Conservation (phyloP, 805 yeast genomes). For the Candida sakaeoensis region DNA sequence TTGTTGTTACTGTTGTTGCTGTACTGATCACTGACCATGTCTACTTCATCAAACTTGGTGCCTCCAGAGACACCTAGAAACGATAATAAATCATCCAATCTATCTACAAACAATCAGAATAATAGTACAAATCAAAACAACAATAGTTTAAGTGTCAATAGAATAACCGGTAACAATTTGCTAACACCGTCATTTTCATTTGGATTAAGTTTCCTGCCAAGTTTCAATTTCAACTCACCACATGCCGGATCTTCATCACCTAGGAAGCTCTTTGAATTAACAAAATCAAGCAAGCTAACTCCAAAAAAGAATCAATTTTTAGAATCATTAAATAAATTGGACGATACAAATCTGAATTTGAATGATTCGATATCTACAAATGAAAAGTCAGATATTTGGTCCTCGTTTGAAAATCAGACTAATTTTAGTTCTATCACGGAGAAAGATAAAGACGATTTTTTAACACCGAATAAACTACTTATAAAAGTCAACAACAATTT, state of each 20-base stretch:
- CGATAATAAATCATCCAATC: neutral
- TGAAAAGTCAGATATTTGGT: conserved; percentile 27
- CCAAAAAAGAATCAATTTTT: conserved; percentile 5
- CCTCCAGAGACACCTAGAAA: conserved; percentile 12
- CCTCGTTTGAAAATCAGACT: conserved; percentile 17
- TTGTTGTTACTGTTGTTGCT: no score
- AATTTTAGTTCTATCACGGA: conserved; percentile 23
- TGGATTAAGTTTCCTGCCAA: conserved; percentile 41
- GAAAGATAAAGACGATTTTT: conserved; percentile 14
- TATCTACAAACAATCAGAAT: neutral
- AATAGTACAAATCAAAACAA: neutral
- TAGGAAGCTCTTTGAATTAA: conserved; percentile 26
- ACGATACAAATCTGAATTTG: neutral
- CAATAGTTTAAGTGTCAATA: neutral
- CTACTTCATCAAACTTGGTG: conserved; percentile 1
- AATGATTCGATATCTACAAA: conserved; percentile 2
- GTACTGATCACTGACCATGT: neutral
- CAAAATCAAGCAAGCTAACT: conserved; percentile 17
- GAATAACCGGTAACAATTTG: neutral
- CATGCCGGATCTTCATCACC: conserved; percentile 29
- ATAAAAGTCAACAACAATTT: conserved; percentile 11
- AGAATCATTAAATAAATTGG: conserved; percentile 5
- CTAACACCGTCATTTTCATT: conserved; percentile 35
- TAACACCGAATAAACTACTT: conserved; percentile 29
- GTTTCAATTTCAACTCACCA: conserved; percentile 39